Base-by-base conservation (phyloP, 2,329 filamentous ascomycete genomes). In the Ploettnerulaceae sp. region DNA sequence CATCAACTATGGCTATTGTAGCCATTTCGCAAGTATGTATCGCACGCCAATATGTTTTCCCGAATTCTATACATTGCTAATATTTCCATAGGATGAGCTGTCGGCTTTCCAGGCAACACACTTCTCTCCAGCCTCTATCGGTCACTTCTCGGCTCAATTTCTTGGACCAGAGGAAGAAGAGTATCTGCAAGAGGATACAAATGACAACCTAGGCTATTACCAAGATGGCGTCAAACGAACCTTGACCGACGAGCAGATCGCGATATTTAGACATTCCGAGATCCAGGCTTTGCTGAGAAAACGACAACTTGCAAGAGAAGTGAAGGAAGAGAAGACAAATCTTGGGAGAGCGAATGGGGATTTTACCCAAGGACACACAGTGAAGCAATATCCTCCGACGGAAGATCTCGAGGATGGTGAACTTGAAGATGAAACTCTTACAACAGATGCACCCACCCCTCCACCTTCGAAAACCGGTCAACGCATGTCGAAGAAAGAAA, bases 211-310 rank as follows among this genome's bases (percentile, higher is more conserved):
- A 12, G 91, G 89, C 14, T 91, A 88, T 66, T 97, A 97, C 57
- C 67, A 77, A 1, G 90, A 97, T 61, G 90, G 91, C 3, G 79
- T 82, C 51, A 93, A 93, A 64, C 84, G 91, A 31, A 95, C 89
- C 14, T 72, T 97, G 58, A 96, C 90, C 7, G 87, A 96, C 61
- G 86, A 89, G 57, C 87, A 96, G 69, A 88, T 96, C 57, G 79
- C 80, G 43, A 91, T 95, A 51, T 96, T 96, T 64, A 77, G 90
- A 51, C 88, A 94, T 62, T 91, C 86, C 2, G 91, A 97, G 66
- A 76, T 95, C 17, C 82, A 93, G 61, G 68, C 78, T 9, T 70
- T 95, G 29, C 70, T 86, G 20, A 78, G 79, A 52, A 70, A 74
- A 49, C 63, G 70, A 64, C 47, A 65, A 55, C 54, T 62, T 56